Conservation (phyloP, 1,284 basidiomycete species). For the Cutaneotrichosporon cavernicola region DNA sequence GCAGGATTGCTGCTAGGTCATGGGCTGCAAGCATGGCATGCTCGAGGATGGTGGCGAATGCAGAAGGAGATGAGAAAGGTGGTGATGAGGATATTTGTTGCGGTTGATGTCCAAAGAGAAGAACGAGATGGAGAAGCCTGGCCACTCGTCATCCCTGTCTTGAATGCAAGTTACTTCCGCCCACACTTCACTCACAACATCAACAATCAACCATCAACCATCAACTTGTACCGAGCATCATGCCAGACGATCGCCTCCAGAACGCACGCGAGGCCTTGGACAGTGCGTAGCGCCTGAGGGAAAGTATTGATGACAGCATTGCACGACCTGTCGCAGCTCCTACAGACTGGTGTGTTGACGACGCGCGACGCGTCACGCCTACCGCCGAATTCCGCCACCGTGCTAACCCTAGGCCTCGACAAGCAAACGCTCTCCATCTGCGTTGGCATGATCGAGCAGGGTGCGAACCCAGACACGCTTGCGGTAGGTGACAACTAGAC, state of each 20-base stretch:
- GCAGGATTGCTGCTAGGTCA: constrained; percentile 13
- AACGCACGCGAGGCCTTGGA: constrained; percentile 51
- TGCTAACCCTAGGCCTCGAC: constrained; percentile 40
- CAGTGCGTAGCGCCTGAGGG: constrained; percentile 30
- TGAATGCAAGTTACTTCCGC: neutral
- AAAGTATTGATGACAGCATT: constrained; percentile 34
- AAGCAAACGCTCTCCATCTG: constrained; percentile 50
- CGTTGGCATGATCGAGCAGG: constrained; percentile 51
- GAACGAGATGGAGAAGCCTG: no score
- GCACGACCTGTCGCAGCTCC: constrained; percentile 48
- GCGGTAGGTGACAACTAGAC: constrained; percentile 36
- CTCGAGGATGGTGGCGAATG: constrained; percentile 2
- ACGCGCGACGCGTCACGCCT: neutral
- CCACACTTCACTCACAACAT: neutral
- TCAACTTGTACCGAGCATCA: neutral
- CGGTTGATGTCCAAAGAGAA: no score
- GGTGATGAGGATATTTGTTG: neutral
- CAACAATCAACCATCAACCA: neutral
- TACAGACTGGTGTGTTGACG: constrained; percentile 41
- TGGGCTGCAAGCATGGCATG: constrained; percentile 17
- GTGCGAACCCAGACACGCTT: constrained; percentile 50
- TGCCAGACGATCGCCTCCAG: constrained; percentile 35
- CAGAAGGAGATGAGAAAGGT: neutral
- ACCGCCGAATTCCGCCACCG: neutral
- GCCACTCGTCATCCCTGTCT: neutral